Base-by-base conservation (phyloP, 495 filamentous ascomycete species). In the Aspergillus incahuasiensis region DNA sequence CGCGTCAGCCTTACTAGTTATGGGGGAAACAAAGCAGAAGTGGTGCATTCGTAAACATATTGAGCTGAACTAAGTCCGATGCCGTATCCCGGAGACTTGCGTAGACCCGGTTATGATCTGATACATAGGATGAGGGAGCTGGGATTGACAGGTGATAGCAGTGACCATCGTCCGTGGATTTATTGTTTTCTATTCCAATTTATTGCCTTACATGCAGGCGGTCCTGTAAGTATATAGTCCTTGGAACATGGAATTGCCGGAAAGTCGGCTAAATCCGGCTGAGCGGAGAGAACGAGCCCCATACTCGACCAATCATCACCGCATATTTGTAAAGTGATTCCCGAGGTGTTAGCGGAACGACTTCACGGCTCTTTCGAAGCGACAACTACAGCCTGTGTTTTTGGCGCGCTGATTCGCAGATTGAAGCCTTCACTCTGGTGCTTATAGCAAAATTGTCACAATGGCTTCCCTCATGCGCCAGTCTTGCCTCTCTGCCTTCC, bases 401-500 rank as follows among this genome's bases (percentile, higher is more conserved):
- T 40, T 34, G 41, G 19, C 50, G 54, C 48, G 30, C 48, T 49
- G 48, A 54, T 55, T 57, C n/a, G 58, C 54, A 53, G 43, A 39
- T 40, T 35, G 44, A 48, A 54, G 57, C 63, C 58, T 55, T 55
- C 58, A 53, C 58, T 59, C 60, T 41, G 44, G 39, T 59, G 39
- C 43, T 25, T 16, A 41, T 41, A 56, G 30, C 35, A 59, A 2
- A 54, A 54, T 46, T 11, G 20, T 56, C 52, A 56, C 64, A 64
- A 77, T 77, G 74, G 73, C 73, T 58, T 73, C 72, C 50, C 66
- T 77, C 57, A 66, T 67, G 62, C 74, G 74, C 63, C 66, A 71
- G 51, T 70, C 70, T 52, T 63, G 57, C 60, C 72, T 74, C 50
- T 69, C 72, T 62, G 68, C 66, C 57, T 62, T 67, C 65, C 68